Base-by-base conservation (phyloP, 257 asterid species). In the Vinca minor region DNA sequence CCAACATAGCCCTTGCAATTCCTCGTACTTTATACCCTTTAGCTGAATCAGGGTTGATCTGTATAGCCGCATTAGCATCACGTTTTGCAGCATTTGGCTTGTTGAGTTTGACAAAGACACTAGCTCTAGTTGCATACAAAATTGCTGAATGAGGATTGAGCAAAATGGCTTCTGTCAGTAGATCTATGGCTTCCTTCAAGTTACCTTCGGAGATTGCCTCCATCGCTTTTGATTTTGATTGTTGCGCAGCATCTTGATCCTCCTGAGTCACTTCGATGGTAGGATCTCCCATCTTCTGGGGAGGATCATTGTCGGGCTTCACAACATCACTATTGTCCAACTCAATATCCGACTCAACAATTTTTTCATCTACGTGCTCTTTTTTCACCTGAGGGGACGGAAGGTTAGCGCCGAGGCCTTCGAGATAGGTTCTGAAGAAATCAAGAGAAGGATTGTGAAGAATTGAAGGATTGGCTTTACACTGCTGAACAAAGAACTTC, bases 251-350 rank as follows among this genome's bases (percentile, higher is more conserved):
- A 59, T 81, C 94, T 76, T 64, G 81, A 59, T 70, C 78, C 73
- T 85, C 89, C 54, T 84, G 94, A 0, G 84, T 84, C 61, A 81
- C 89, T 77, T 87, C 94, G 69, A 53, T 23, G 5, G 81, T 75
- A 70, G 83, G 64, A 71, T 84, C 89, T 29, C 94, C 96, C 94
- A 89, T 87, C 95, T 87, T n/a, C n/a, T n/a, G n/a, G n/a, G n/a
- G n/a, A n/a, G n/a, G n/a, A n/a, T n/a, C n/a, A n/a, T n/a, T n/a
- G n/a, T n/a, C n/a, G n/a, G n/a, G n/a, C n/a, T n/a, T n/a, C n/a
- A n/a, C n/a, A n/a, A n/a, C n/a, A n/a, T n/a, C n/a, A n/a, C n/a
- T n/a, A n/a, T n/a, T n/a, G n/a, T n/a, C n/a, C n/a, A n/a, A n/a
- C n/a, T n/a, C n/a, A n/a, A n/a, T n/a, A n/a, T n/a, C n/a, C n/a